A percentile compares a stretch with the other conserved stretches of the same genome.
phyloP scores from a whole-genome alignment of 2,329 filamentous ascomycete species.

The Fusarium denticulatum region DNA sequence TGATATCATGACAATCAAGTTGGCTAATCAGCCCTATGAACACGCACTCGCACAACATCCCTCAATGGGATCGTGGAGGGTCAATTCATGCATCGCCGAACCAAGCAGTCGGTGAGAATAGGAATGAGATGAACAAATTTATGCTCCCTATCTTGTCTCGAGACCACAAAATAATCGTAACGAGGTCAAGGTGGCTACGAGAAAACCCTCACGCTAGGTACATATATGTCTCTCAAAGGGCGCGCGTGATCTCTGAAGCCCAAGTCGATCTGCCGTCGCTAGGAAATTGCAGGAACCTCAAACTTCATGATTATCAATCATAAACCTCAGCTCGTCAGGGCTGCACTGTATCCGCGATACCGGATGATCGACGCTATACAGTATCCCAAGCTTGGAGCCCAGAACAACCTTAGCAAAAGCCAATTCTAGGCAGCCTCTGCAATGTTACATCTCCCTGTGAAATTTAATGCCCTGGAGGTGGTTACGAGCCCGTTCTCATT shows the following conservation, averaged over 20 bases:
- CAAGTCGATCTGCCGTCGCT: conserved; percentile 6
- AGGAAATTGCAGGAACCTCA: conserved; percentile 25
- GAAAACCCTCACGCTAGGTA: conserved; percentile 27
- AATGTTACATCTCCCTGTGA: conserved; percentile 8
- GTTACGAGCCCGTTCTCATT: neutral
- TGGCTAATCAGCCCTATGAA: conserved; percentile 21
- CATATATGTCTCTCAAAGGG: conserved; percentile 29
- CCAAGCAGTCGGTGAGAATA: conserved; percentile 13
- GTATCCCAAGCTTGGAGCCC: neutral
- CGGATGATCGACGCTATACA: conserved; percentile 23
- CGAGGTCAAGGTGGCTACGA: neutral
- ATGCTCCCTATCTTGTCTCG: neutral
- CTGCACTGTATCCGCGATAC: conserved; percentile 1
- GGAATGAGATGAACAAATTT: neutral
- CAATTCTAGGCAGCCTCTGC: conserved; percentile 33
- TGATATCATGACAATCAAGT: neutral
- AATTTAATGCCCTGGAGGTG: neutral
- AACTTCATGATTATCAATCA: conserved; percentile 21
- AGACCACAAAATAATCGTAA: conserved; percentile 4
- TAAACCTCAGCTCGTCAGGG: conserved; percentile 5
- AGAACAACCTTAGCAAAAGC: conserved; percentile 18
- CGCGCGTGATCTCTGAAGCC: conserved; percentile 17
- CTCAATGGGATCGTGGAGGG: neutral
- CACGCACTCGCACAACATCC: neutral
- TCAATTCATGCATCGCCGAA: neutral